Evolutionary conservation across 805 yeast species (phyloP).

Genomic region (Kazachstania bromeliacearum): DNA sequence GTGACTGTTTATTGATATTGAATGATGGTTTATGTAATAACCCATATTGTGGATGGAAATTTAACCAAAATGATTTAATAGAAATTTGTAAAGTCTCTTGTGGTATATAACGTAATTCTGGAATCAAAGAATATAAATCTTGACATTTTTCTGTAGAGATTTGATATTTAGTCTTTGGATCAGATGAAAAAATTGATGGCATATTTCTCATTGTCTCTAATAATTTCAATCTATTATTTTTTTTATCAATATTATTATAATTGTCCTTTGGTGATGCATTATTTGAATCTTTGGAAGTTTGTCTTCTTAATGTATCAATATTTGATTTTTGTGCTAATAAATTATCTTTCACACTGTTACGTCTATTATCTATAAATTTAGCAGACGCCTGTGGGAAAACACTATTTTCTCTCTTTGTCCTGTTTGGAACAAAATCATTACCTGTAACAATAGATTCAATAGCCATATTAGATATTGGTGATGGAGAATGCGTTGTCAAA

Average conservation of each 20-base stretch:
- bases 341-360: conserved; percentile 13
- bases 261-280: background rate
- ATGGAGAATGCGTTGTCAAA: background rate
- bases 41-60: conserved; percentile 48
- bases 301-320: conserved; percentile 11
- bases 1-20: conserved; percentile 40
- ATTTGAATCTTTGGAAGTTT: conserved; percentile 2
- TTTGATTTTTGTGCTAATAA: conserved; percentile 14
- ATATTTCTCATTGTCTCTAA: conserved; percentile 11
- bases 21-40: conserved; percentile 40
- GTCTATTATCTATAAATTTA: conserved; percentile 8
- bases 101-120: conserved; percentile 16
- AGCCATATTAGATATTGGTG: too few relatives aligned
- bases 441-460: too few relatives aligned
- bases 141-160: conserved; percentile 10
- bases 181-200: conserved; percentile 16
- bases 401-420: background rate
- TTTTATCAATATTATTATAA: conserved; percentile 1
- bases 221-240: conserved; percentile 4
- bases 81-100: conserved; percentile 11
- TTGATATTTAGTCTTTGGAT: conserved; percentile 15
- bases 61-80: conserved; percentile 39
- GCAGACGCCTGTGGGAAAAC: conserved; percentile 4
- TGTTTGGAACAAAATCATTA: background rate
- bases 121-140: conserved; percentile 9